These are phyloP conservation scores for Pachyrhizus erosus DNA, from an alignment of 306 rosid genomes.

Conservation along the genomic window DNA sequence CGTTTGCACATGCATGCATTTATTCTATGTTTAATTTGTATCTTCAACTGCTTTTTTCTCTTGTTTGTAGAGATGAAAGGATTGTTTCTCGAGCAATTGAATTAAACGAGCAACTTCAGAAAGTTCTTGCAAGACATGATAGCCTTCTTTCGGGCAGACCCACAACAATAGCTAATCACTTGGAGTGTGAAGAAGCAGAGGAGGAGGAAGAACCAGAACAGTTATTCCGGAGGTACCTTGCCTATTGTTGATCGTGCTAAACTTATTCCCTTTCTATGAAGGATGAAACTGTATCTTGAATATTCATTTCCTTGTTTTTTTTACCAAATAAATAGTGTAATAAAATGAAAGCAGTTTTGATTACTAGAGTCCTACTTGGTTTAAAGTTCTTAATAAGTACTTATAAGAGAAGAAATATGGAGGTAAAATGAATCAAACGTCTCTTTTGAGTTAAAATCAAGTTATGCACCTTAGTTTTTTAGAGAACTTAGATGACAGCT, in stretches of 20 bases:
- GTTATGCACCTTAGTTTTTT: background rate
- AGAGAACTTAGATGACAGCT: background rate
- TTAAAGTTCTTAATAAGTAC: background rate
- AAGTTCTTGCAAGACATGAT: conserved; percentile 85
- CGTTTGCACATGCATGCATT: background rate
- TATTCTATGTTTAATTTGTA: conserved; percentile 16
- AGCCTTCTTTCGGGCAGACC: conserved; percentile 69
- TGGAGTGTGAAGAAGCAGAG: conserved; percentile 62
- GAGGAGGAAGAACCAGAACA: conserved; percentile 93
- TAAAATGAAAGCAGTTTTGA: conserved; percentile 3
- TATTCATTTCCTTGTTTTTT: conserved; percentile 14
- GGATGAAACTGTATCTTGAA: background rate
- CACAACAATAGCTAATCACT: conserved; percentile 52
- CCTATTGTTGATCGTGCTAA: background rate
- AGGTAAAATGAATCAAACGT: background rate
- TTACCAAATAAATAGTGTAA: background rate
- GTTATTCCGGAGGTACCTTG: conserved; percentile 73
- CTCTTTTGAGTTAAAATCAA: background rate
- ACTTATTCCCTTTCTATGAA: background rate
- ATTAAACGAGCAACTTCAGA: conserved; percentile 87
- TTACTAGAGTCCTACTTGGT: background rate
- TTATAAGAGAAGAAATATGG: background rate
- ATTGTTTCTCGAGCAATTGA: conserved; percentile 85
- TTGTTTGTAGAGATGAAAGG: conserved; percentile 66
- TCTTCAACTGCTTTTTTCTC: conserved; percentile 30